Evolutionary conservation across 257 asterid species (phyloP), one percentile per base, ranked within the genome.

Genomic region (Nemophila menziesii): DNA sequence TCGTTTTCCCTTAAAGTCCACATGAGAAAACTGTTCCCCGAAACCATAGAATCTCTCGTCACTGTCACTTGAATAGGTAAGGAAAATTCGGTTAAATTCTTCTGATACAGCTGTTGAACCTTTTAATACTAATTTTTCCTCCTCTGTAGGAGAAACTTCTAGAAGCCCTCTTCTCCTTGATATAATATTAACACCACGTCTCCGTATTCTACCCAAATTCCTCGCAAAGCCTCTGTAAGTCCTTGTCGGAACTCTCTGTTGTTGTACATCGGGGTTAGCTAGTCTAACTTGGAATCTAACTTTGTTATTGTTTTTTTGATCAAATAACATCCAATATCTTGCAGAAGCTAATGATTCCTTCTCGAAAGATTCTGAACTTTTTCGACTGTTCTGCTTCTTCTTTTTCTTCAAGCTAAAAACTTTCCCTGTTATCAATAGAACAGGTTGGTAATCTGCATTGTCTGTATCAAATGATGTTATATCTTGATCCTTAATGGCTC

Each of bases 1-100:
- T 46, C 58, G 69, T 44, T 64, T 87, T 29, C 97, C 97, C 67
- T 83, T 83, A 9, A 87, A 80, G 47, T 87, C 77, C 80, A 87
- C 72, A 38, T 78, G 80, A 45, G 97, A 78, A 46, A 87, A 87
- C 77, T 87, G 95, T 84, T 83, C 93, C 8, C 97, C 97, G 33
- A 89, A 83, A 1, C 97, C 95, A 51, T 51, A 83, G 41, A 80
- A 75, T 52, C 75, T 75, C 74, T 89, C 95, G n/a, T 45, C 66
- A 39, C 46, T 69, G 45, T 89, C 95, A 61, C 95, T 89, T 13
- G 78, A 58, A 63, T 80, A 80, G 11, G 93, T 89, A 26, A 89
- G 13, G 61, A 72, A 78, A 21, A 89, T 61, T 70, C 93, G 80
- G 43, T 76, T 78, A 37, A 79, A 79, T 16, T 70, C 73, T 39